phyloP scores from a whole-genome alignment of 441 rosid species.

The Bocquillonia castaneifolia region DNA sequence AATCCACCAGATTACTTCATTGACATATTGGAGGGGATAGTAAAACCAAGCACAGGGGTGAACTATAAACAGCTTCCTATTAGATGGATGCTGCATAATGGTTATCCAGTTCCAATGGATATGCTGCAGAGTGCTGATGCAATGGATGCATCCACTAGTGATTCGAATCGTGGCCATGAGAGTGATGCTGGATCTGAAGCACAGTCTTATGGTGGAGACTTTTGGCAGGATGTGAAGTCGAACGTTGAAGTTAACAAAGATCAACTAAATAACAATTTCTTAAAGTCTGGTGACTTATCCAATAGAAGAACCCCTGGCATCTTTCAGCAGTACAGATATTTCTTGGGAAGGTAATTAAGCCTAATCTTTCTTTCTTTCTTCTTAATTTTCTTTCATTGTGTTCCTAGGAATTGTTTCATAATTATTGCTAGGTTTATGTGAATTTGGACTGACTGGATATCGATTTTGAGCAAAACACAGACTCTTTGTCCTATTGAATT shows the following conservation, averaged over 20 bases:
- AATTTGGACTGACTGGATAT: no score
- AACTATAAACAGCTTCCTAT: slow-evolving; percentile 70
- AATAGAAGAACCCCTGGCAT: slow-evolving; percentile 58
- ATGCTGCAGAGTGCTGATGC: slow-evolving; percentile 68
- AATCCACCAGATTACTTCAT: slow-evolving; percentile 97
- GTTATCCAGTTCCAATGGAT: slow-evolving; percentile 79
- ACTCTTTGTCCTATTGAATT: background rate
- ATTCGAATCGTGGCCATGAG: slow-evolving; percentile 35
- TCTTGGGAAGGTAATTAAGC: slow-evolving; percentile 75
- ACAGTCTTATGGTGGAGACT: slow-evolving; percentile 69
- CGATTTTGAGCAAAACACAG: no score
- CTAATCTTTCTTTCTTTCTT: background rate
- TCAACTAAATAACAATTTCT: slow-evolving; percentile 43
- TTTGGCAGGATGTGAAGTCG: slow-evolving; percentile 69
- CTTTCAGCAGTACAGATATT: slow-evolving; percentile 69
- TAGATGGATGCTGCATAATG: slow-evolving; percentile 97
- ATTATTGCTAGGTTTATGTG: no score
- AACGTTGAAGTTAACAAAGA: slow-evolving; percentile 63
- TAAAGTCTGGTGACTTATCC: slow-evolving; percentile 56
- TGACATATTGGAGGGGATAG: slow-evolving; percentile 88
- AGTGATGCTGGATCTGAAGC: slow-evolving; percentile 34
- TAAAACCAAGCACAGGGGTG: slow-evolving; percentile 59
- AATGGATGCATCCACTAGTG: slow-evolving; percentile 37
- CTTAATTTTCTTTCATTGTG: no score
- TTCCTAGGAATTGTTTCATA: no score